Conservation (phyloP, 2,329 filamentous ascomycete species). For the Ophiocordyceps polyrhachis-furcata region DNA sequence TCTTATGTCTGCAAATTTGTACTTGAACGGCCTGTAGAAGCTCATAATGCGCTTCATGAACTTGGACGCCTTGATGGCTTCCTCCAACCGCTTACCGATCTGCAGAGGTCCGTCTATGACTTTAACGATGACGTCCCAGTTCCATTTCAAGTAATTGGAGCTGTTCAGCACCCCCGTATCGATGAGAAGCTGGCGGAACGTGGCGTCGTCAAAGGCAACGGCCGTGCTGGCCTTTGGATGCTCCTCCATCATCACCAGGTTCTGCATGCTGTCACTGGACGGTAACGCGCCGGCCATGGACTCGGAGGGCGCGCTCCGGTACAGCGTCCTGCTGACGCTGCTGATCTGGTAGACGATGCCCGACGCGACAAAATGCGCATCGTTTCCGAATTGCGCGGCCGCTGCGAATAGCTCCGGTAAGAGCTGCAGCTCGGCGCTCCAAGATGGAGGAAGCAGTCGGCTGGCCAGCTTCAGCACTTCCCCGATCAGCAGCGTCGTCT, state of each 20-base stretch:
- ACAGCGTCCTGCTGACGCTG: slow-evolving; percentile 84
- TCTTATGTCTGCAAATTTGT: slow-evolving; percentile 74
- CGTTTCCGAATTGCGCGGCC: slow-evolving; percentile 51
- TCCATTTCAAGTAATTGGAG: slow-evolving; percentile 89
- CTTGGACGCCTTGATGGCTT: slow-evolving; percentile 86
- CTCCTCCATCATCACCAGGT: slow-evolving; percentile 34
- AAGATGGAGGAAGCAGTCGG: slow-evolving; percentile 60
- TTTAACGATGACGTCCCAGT: slow-evolving; percentile 82
- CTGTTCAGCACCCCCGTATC: slow-evolving; percentile 78
- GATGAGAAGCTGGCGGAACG: slow-evolving; percentile 44
- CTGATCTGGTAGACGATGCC: slow-evolving; percentile 95
- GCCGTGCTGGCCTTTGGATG: slow-evolving; percentile 31
- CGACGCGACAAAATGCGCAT: slow-evolving; percentile 62
- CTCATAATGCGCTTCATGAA: slow-evolving; percentile 90
- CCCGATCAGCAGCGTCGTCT: slow-evolving; percentile 76
- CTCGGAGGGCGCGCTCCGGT: slow-evolving; percentile 47
- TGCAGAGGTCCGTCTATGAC: slow-evolving; percentile 86
- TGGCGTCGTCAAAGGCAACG: slow-evolving; percentile 36
- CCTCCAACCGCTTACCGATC: slow-evolving; percentile 79
- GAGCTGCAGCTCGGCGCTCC: slow-evolving; percentile 72
- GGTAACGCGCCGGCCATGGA: slow-evolving; percentile 18
- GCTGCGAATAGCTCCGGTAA: slow-evolving; percentile 70
- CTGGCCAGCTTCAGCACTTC: slow-evolving; percentile 83
- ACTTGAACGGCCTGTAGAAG: slow-evolving; percentile 95
- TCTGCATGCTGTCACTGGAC: slow-evolving; percentile 25